Conservation (phyloP, 306 rosid species). For the Delonix regia region DNA sequence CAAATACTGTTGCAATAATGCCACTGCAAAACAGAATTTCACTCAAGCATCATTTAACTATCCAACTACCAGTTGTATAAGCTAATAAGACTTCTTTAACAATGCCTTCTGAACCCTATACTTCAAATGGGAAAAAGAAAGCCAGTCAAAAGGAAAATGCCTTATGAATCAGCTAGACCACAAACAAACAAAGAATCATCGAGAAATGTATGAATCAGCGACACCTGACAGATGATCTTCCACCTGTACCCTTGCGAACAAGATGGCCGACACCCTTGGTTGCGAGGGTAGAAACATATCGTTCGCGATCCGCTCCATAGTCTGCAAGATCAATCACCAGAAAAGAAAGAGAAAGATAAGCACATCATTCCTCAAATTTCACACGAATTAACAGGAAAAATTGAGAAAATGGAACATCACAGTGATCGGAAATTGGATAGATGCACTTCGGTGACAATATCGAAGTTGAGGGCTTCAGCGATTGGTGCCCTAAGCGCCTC, state of each 20-base stretch:
- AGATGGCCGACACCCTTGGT: slow-evolving; percentile 84
- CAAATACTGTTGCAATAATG: slow-evolving; percentile 89
- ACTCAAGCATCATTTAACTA: slow-evolving; percentile 35
- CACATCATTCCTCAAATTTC: slow-evolving; percentile 3
- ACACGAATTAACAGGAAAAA: slow-evolving; percentile 22
- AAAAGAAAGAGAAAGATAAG: slow-evolving; percentile 21
- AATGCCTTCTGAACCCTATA: slow-evolving; percentile 24
- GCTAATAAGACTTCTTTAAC: slow-evolving; percentile 34
- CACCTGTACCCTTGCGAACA: slow-evolving; percentile 98
- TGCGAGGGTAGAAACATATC: slow-evolving; percentile 69
- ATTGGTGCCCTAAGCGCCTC: slow-evolving; percentile 74
- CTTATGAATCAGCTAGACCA: neutral
- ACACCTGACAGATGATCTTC: slow-evolving; percentile 97
- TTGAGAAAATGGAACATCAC: slow-evolving; percentile 40
- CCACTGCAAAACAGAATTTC: slow-evolving; percentile 68
- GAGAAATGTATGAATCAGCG: neutral
- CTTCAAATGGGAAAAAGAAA: slow-evolving; percentile 1
- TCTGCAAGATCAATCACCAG: slow-evolving; percentile 42
- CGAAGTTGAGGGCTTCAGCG: slow-evolving; percentile 50
- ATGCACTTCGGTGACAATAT: slow-evolving; percentile 51
- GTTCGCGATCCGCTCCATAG: slow-evolving; percentile 68
- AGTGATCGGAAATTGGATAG: slow-evolving; percentile 64
- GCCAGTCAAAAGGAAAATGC: neutral
- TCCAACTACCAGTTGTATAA: slow-evolving; percentile 25
- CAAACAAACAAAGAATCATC: neutral